Percentiles rank a stretch among this genome's conserved stretches.
Evolutionary conservation across 1,139 yeast genomes (phyloP).

Genomic region (Kodamaea arcana): DNA sequence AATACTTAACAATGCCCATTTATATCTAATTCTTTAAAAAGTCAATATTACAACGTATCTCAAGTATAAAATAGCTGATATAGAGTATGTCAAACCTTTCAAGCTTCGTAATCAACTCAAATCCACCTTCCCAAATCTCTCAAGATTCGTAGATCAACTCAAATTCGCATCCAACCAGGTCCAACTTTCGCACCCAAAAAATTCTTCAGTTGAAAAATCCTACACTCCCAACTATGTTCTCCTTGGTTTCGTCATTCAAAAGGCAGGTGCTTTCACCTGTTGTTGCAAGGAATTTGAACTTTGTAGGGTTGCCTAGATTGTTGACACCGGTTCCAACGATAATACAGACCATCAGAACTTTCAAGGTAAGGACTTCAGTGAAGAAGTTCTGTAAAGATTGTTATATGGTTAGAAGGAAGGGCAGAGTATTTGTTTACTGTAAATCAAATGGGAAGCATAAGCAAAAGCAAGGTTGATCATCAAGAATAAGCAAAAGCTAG

Average conservation of each 20-base stretch:
- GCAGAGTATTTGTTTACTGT: conserved; percentile 89
- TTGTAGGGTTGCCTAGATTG: conserved; percentile 15
- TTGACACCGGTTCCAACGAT: conserved; percentile 10
- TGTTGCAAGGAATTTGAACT: conserved; percentile 13
- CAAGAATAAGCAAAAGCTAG: no score
- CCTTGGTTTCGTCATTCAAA: conserved; percentile 15
- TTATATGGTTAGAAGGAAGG: conserved; percentile 90
- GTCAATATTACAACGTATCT: no score
- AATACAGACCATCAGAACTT: conserved; percentile 12
- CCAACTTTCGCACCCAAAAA: not conserved
- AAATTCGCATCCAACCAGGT: no score
- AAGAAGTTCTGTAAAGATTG: conserved; percentile 91
- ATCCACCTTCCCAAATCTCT: no score
- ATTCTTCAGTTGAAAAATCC: not conserved
- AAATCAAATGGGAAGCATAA: conserved; percentile 91
- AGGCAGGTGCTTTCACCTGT: conserved; percentile 14
- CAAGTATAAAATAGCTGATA: no score
- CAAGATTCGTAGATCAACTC: no score
- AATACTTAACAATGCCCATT: no score
- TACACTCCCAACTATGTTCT: conserved; percentile 17
- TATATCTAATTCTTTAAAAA: no score
- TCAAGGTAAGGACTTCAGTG: conserved; percentile 65
- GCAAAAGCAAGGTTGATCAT: conserved; percentile 82
- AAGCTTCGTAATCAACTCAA: no score
- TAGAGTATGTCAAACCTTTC: no score